Conservation (phyloP, 129 eudicot genomes). For the Lonicera japonica region DNA sequence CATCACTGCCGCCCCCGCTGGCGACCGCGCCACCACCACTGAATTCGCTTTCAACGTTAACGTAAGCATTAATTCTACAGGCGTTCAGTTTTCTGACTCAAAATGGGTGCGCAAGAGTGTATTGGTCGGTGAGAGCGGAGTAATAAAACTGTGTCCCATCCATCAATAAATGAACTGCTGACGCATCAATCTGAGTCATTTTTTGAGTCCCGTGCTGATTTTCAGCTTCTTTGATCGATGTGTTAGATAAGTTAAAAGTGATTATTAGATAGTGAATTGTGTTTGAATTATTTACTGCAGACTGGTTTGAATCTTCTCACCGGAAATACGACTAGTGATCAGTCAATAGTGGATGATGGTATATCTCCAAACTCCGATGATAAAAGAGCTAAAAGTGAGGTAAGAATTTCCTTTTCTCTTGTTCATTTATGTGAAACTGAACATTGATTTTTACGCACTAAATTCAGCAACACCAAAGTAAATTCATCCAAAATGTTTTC, state of each 20-base stretch:
- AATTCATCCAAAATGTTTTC: no score
- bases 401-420: slow-evolving; percentile 4
- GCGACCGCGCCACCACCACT: not conserved
- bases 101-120: no score
- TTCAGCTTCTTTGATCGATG: not conserved
- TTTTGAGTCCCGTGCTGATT: no score
- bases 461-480: no score
- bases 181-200: no score
- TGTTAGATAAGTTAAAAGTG: not conserved
- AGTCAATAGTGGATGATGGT: slow-evolving; percentile 58
- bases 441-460: no score
- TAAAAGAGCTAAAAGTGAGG: slow-evolving; percentile 59
- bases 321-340: slow-evolving; percentile 51
- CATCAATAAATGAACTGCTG: no score
- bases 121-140: no score
- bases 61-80: no score
- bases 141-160: no score
- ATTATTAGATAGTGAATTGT: not conserved
- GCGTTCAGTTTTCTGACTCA: no score
- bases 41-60: slow-evolving; percentile 41
- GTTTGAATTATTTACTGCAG: slow-evolving; percentile 20
- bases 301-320: slow-evolving; percentile 64
- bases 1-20: slow-evolving; percentile 1
- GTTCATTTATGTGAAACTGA: not conserved
- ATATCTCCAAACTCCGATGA: slow-evolving; percentile 46